Base-by-base conservation (phyloP, 768 basidiomycete species). In the Mrakia frigida region DNA sequence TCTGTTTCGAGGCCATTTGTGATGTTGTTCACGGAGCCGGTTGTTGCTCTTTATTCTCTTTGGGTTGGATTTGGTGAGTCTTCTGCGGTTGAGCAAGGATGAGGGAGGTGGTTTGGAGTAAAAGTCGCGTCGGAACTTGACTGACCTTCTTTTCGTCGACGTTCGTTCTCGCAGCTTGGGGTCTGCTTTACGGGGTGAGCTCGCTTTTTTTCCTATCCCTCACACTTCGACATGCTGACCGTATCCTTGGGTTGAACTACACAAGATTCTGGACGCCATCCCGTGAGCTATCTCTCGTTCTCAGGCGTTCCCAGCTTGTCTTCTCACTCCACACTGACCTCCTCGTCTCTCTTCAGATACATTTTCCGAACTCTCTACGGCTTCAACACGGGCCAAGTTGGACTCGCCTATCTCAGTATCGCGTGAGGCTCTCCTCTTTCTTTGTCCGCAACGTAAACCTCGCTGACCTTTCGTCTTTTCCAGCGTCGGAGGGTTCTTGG, bases 21-120 rank as follows among this genome's bases (percentile, higher is more conserved):
- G 74, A 82, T 93, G 31, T 83, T 92, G 77, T 77, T 87, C 21
- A 90, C 90, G 0, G 93, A 94, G 81, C 91, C 90, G 0, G 86
- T 90, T 50, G 92, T 93, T 10, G 83, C 87, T 3, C 89, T 88
- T 79, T 91, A 93, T 76, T 82, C 82, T 4, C 65, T 83, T 0
- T 84, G 83, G 82, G 78, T 83, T 28, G 75, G 70, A 0, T 80
- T 90, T 88, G 80, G 90, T 91, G 81, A 52, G 88, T 83, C 61
- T 31, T 28, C 65, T 23, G n/a, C n/a, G n/a, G n/a, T n/a, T n/a
- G n/a, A n/a, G n/a, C n/a, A n/a, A n/a, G n/a, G n/a, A n/a, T n/a
- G n/a, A n/a, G n/a, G n/a, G n/a, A n/a, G n/a, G n/a, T n/a, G n/a
- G n/a, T n/a, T n/a, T n/a, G n/a, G n/a, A n/a, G n/a, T n/a, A n/a